Evolutionary conservation across 495 filamentous ascomycete species (phyloP).

Genomic region (Pyrenopolyporus hunteri): DNA sequence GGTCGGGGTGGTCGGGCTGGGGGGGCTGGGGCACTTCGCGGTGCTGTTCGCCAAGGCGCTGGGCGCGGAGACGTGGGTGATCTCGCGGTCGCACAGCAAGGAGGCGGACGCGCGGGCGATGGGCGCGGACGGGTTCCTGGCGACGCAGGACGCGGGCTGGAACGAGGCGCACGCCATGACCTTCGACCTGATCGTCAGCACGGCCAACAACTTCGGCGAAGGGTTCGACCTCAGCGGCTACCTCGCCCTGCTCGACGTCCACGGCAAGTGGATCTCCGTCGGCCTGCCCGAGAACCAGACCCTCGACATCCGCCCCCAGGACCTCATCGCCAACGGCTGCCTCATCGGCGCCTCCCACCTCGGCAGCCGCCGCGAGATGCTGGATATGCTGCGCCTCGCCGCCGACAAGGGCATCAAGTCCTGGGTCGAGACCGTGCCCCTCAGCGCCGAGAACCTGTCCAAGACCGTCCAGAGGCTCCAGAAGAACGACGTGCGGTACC

Average conservation of each 20-base stretch:
- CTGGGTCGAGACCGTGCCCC: slow-evolving; percentile 79
- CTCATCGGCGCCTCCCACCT: slow-evolving; percentile 83
- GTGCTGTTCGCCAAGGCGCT: slow-evolving; percentile 74
- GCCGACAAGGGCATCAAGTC: slow-evolving; percentile 80
- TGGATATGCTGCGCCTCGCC: slow-evolving; percentile 82
- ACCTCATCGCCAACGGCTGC: slow-evolving; percentile 76
- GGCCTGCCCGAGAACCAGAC: slow-evolving; percentile 84
- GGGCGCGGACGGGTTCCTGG: slow-evolving; percentile 77
- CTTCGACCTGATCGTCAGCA: slow-evolving; percentile 67
- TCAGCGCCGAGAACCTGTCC: slow-evolving; percentile 71
- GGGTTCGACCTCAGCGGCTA: slow-evolving; percentile 69
- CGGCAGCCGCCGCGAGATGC: slow-evolving; percentile 78
- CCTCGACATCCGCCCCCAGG: slow-evolving; percentile 75
- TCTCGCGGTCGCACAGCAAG: slow-evolving; percentile 71
- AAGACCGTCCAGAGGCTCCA: slow-evolving; percentile 70
- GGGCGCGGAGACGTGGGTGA: slow-evolving; percentile 72
- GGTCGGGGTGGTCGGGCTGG: slow-evolving; percentile 73
- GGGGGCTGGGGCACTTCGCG: slow-evolving; percentile 78
- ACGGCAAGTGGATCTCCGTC: slow-evolving; percentile 81
- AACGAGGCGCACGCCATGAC: slow-evolving; percentile 58
- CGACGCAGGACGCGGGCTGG: slow-evolving; percentile 71
- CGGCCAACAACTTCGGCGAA: slow-evolving; percentile 57
- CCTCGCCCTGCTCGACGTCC: slow-evolving; percentile 79
- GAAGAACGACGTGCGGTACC: slow-evolving; percentile 66
- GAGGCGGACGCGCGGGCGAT: slow-evolving; percentile 69